A percentile compares a stretch with the other conserved stretches of the same genome.
phyloP scores from a whole-genome alignment of 345 rosid genomes.

The Angophora floribunda region DNA sequence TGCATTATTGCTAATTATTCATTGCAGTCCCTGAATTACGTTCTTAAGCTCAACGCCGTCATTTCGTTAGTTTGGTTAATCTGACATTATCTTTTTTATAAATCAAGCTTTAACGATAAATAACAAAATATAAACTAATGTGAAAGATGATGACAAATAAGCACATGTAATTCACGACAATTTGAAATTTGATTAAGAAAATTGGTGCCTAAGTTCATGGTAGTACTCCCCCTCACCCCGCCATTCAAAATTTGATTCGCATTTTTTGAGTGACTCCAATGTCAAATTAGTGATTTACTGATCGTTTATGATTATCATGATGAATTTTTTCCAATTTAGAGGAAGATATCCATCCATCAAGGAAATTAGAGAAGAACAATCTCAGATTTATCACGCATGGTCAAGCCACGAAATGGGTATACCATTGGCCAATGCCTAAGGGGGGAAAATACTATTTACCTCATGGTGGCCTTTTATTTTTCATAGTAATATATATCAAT shows the following conservation, averaged over 20 bases:
- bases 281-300: background rate
- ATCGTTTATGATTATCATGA: background rate
- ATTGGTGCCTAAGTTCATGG: background rate
- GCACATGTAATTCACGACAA: background rate
- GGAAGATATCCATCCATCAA: background rate
- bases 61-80: background rate
- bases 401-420: background rate
- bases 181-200: background rate
- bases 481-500: background rate
- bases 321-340: background rate
- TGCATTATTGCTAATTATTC: background rate
- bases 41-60: background rate
- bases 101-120: background rate
- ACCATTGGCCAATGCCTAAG: background rate
- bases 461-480: background rate
- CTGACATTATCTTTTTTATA: background rate
- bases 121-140: background rate
- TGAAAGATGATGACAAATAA: background rate
- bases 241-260: background rate
- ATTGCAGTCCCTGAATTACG: background rate
- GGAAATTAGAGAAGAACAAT: background rate
- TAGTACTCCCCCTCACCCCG: background rate
- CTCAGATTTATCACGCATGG: background rate
- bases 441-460: background rate
- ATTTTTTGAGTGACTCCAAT: background rate